Conservation (phyloP, 73 alveolate genomes). For the Effrenium voratum region DNA sequence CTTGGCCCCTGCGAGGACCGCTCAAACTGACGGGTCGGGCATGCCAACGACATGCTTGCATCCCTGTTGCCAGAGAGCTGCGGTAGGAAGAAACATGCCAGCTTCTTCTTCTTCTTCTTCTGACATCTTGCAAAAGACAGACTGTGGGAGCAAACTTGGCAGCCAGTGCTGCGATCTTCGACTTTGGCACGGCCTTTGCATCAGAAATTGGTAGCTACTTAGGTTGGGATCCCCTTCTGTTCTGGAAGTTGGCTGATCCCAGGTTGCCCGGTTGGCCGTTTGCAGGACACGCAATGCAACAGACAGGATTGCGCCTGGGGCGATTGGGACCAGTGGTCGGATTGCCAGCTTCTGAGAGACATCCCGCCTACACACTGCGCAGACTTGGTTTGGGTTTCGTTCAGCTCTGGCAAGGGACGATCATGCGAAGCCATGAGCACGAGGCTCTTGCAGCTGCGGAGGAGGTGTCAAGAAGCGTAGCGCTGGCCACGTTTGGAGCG, state of each 20-base stretch:
- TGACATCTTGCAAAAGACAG: background rate
- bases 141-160: background rate
- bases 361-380: no score
- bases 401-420: background rate
- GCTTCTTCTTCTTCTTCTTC: background rate
- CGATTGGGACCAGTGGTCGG: constrained; percentile 13
- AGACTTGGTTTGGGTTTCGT: background rate
- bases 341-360: background rate
- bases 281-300: background rate
- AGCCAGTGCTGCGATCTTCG: no score
- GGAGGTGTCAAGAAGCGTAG: constrained; percentile 15
- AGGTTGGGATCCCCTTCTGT: background rate
- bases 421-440: no score
- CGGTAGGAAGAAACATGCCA: no score
- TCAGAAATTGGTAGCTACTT: background rate
- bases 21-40: no score
- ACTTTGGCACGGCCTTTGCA: background rate
- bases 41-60: no score
- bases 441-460: constrained; percentile 25
- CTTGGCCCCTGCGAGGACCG: constrained; percentile 20
- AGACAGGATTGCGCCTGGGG: constrained; percentile 8
- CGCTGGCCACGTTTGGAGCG: background rate
- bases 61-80: no score
- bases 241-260: no score
- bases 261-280: background rate